Conservation (phyloP, 805 yeast genomes). For the Yarrowia osloensis region DNA sequence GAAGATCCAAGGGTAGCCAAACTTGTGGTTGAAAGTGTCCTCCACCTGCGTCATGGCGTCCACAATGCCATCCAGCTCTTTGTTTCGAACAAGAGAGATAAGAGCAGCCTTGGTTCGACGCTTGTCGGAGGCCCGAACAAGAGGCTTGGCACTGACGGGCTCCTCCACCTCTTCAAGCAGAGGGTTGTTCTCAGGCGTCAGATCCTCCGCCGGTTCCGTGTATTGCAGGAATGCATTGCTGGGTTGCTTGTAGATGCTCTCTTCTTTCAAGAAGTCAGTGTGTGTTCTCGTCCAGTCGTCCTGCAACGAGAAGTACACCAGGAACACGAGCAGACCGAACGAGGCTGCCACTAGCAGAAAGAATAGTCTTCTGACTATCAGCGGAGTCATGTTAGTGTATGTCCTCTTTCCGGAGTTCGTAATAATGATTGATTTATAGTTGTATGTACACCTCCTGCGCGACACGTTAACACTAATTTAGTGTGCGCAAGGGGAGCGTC, state of each 20-base stretch:
- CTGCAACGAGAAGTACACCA: conserved; percentile 12
- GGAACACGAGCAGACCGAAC: neutral
- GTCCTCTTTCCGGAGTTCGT: no score
- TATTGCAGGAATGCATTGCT: neutral
- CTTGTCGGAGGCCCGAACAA: conserved; percentile 16
- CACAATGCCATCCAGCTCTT: conserved; percentile 54
- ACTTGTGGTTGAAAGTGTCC: conserved; percentile 63
- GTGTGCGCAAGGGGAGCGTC: neutral
- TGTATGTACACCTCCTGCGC: neutral
- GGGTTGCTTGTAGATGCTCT: conserved; percentile 23
- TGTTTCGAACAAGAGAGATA: conserved; percentile 68
- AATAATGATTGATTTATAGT: no score
- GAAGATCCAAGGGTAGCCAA: conserved; percentile 78
- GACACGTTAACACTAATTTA: neutral
- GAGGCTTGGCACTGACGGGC: conserved; percentile 2
- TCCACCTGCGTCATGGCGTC: conserved; percentile 64
- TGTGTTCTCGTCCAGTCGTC: conserved; percentile 16
- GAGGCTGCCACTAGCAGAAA: conserved; percentile 2
- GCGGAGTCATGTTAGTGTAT: neutral
- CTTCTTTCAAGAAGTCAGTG: conserved; percentile 5
- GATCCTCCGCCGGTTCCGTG: conserved; percentile 7
- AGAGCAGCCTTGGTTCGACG: conserved; percentile 69
- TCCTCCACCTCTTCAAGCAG: conserved; percentile 12
- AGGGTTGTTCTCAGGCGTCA: conserved; percentile 1
- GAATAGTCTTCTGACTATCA: conserved; percentile 21